Evolutionary conservation across 129 eudicot genomes (phyloP), one percentile per base, ranked within the genome.

Genomic region (Tagetes erecta): DNA sequence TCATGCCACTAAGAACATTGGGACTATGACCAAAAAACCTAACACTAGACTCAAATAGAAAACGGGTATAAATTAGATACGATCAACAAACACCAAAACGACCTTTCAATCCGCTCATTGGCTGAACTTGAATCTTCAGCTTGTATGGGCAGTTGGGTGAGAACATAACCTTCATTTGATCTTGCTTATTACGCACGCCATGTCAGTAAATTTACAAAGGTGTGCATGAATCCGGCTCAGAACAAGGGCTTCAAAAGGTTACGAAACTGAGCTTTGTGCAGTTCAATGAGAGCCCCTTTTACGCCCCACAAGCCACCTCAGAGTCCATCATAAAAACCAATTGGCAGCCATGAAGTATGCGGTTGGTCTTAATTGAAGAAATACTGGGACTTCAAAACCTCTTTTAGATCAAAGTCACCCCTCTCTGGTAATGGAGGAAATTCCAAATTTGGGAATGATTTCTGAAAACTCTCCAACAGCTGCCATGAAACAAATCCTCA

Each of bases 351-450:
- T 71, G 59, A 71, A 56, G 56, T 55, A 71, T 46, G 49, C 14
- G 81, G 53, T 71, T 55, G 6, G 64, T 64, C 73, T 81, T 85
- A 95, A 76, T 91, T 95, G 96, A 95, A 95, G 85, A 95, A 95
- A 80, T 91, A 95, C 1, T 91, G 86, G 55, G 99, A 88, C 69
- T 82, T 83, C 39, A 88, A 55, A 86, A 95, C 99, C 79, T 95
- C 99, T 64, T 78, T 88, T 49, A 95, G 86, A 72, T 95, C 92
- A 78, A 95, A 95, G 73, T 91, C 99, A 49, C 99, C 99, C 47
- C 99, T 88, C 67, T 91, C 97, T 3, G 99, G 99, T 64, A 95
- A 83, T 2, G 99, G 95, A 50, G 99, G 99, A 72, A 91, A 95
- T 11, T 79, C 76, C 67, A 91, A 70, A 6, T 80, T 64, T 0